These are phyloP conservation scores for Pseudozyma sp. DNA, from an alignment of 1,284 basidiomycete genomes.

Conservation along the genomic window DNA sequence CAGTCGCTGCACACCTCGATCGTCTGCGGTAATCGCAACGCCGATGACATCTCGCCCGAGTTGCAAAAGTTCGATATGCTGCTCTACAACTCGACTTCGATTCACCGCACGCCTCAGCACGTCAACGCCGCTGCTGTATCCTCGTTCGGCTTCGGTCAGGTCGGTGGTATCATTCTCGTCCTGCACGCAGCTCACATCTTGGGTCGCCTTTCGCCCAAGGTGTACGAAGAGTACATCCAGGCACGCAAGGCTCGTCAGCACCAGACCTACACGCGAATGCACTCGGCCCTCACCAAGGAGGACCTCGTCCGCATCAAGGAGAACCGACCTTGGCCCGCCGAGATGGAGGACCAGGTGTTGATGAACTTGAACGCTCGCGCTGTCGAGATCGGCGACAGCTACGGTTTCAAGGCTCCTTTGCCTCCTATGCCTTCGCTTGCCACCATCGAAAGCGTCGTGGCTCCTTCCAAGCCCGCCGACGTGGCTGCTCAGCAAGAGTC, in stretches of 20 bases:
- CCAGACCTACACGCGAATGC: conserved; percentile 64
- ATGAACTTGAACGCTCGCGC: conserved; percentile 90
- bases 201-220: conserved; percentile 79
- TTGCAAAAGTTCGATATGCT: conserved; percentile 90
- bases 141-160: conserved; percentile 98
- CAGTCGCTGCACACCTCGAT: conserved; percentile 88
- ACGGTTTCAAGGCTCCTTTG: conserved; percentile 58
- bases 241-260: conserved; percentile 53
- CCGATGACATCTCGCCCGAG: conserved; percentile 86
- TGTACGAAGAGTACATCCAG: conserved; percentile 80
- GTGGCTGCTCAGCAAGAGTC: conserved; percentile 54
- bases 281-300: conserved; percentile 61
- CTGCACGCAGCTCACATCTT: conserved; percentile 92
- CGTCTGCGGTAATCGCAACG: conserved; percentile 89
- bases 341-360: conserved; percentile 87
- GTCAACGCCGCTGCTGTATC: conserved; percentile 73
- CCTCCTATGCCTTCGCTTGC: conserved; percentile 52
- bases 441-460: conserved; percentile 27
- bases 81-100: conserved; percentile 96
- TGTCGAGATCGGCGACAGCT: conserved; percentile 56
- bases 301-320: conserved; percentile 89
- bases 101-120: conserved; percentile 71
- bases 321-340: conserved; percentile 86
- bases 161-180: conserved; percentile 86
- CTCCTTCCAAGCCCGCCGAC: conserved; percentile 51